Evolutionary conservation across 2,329 filamentous ascomycete species (phyloP), one percentile per base, ranked within the genome.

Genomic region (Trichoderma harzianum): DNA sequence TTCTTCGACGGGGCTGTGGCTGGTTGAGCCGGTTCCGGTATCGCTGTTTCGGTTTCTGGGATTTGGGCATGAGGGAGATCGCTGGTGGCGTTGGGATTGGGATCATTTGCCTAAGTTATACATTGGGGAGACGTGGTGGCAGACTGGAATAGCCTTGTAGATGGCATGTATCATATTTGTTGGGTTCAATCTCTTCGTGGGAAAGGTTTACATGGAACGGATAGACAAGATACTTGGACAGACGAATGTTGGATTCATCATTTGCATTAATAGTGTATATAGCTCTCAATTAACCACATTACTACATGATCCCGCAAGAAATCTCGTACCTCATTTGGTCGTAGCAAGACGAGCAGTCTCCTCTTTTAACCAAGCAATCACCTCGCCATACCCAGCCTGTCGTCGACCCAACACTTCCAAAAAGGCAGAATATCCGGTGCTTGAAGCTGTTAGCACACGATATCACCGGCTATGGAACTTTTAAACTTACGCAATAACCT

Each of bases 21-120:
- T 97, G 16, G 89, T 90, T 73, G 94, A 98, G 80, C 93, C 94
- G 0, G 82, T 97, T n/a, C 93, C 94, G 0, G 74, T 95, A 10
- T 97, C 93, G 69, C 78, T 87, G 1, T 78, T 94, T n/a, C 85
- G 93, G 30, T 88, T 86, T 2, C 39, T 95, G 18, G 91, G 92
- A 0, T 83, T 91, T 39, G 92, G 91, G 0, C 82, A 83, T 1
- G 80, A 84, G 21, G 88, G 86, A 0, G 90, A 92, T 76, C 82
- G 85, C 1, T 91, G 89, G 85, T 93, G 89, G 88, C 88, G 92
- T 76, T 94, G 91, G 88, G 84, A 86, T 74, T 78, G 84, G 36
- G 80, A 85, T 26, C 83, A 87, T 73, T 79, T 90, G 26, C 84
- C 86, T 1, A 76, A 76, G 10, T 90, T 88, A 87, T 86, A 91